Evolutionary conservation across 495 filamentous ascomycete species (phyloP).

Genomic region (Cryomyces antarcticus): DNA sequence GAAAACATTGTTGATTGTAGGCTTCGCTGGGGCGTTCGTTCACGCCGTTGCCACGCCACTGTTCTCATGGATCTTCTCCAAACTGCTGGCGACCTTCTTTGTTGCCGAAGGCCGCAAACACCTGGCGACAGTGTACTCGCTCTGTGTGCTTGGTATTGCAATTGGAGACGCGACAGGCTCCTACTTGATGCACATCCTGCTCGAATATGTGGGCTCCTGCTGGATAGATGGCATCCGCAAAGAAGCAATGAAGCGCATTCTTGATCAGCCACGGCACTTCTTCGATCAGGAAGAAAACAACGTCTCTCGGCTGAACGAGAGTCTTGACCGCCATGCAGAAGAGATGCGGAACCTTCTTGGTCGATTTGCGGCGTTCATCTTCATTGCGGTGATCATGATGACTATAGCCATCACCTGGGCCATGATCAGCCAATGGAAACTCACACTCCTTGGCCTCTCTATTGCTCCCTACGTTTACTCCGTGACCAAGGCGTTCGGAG

Average conservation of each 20-base stretch:
- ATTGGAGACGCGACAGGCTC: slow-evolving; percentile 39
- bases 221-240: slow-evolving; percentile 62
- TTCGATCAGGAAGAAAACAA: slow-evolving; percentile 55
- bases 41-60: slow-evolving; percentile 52
- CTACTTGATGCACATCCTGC: slow-evolving; percentile 44
- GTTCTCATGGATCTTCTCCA: slow-evolving; percentile 61
- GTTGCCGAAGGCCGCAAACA: slow-evolving; percentile 20
- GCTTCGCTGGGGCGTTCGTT: slow-evolving; percentile 36
- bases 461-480: slow-evolving; percentile 47
- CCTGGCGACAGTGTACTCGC: slow-evolving; percentile 41
- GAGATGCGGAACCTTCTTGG: slow-evolving; percentile 70
- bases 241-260: slow-evolving; percentile 44
- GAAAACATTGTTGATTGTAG: slow-evolving; percentile 35
- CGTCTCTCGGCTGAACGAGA: slow-evolving; percentile 38
- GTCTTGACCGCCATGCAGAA: slow-evolving; percentile 66
- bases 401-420: slow-evolving; percentile 52
- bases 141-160: slow-evolving; percentile 48
- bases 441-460: slow-evolving; percentile 58
- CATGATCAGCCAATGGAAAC: slow-evolving; percentile 52
- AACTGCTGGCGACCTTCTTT: slow-evolving; percentile 53
- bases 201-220: slow-evolving; percentile 50
- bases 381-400: slow-evolving; percentile 45
- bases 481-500: slow-evolving; percentile 39
- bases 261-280: slow-evolving; percentile 69
- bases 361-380: slow-evolving; percentile 48